These are phyloP conservation scores for Calonectria montana DNA, from an alignment of 2,329 filamentous ascomycete species.

Conservation along the genomic window DNA sequence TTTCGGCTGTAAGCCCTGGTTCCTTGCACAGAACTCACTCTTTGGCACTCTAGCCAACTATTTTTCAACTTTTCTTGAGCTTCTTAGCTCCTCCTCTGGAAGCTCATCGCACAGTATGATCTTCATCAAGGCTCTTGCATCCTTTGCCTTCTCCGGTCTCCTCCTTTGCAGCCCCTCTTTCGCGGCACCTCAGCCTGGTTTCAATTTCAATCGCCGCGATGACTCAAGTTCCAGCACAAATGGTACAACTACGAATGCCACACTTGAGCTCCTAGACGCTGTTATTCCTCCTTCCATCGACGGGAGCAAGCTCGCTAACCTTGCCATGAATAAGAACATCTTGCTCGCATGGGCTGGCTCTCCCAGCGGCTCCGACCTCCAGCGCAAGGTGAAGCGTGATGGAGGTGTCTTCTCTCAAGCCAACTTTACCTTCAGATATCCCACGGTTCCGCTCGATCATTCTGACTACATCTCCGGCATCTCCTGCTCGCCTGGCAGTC, in stretches of 20 bases:
- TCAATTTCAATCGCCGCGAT: not conserved
- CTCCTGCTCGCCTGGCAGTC: not conserved
- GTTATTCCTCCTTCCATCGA: constrained; percentile 25
- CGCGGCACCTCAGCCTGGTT: not conserved
- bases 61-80: not conserved
- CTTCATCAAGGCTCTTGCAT: not conserved
- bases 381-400: constrained; percentile 21
- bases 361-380: not conserved
- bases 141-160: not conserved
- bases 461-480: constrained; percentile 7
- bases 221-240: not conserved
- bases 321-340: not conserved
- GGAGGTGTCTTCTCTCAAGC: constrained; percentile 19
- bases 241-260: not conserved
- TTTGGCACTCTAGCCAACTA: too few relatives aligned
- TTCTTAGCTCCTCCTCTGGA: not conserved
- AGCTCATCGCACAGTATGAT: not conserved
- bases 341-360: constrained; percentile 26
- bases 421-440: constrained; percentile 29
- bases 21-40: not conserved
- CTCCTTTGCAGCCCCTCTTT: not conserved
- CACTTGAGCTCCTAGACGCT: constrained; percentile 17
- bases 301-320: constrained; percentile 1
- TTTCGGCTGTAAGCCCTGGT: not conserved
- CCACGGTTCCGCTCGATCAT: constrained; percentile 25